phyloP scores from a whole-genome alignment of 2,329 filamentous ascomycete genomes.

The Hypocreales sp. region DNA sequence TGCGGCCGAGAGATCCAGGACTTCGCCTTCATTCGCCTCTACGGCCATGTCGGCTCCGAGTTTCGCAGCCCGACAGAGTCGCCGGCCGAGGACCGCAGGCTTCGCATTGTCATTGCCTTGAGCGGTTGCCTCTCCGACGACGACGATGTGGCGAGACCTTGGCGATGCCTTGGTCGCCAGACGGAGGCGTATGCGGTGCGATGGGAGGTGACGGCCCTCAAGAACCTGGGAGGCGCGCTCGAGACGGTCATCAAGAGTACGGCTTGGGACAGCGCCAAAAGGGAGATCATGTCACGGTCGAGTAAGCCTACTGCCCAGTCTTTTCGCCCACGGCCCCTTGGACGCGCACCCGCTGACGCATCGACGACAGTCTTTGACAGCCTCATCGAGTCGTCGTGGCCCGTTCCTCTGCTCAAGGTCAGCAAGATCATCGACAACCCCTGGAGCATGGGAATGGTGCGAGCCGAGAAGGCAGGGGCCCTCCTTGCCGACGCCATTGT shows the following conservation, averaged over 20 bases:
- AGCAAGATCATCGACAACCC: slow-evolving; percentile 69
- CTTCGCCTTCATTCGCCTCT: slow-evolving; percentile 70
- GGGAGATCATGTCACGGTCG: slow-evolving; percentile 28
- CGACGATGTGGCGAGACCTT: slow-evolving; percentile 54
- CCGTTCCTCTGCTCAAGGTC: slow-evolving; percentile 46
- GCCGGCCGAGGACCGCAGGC: slow-evolving; percentile 42
- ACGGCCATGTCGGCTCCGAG: slow-evolving; percentile 24
- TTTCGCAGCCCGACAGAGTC: slow-evolving; percentile 34
- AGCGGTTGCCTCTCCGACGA: slow-evolving; percentile 67
- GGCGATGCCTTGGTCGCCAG: slow-evolving; percentile 58
- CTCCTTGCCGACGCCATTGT: slow-evolving; percentile 70
- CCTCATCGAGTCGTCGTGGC: slow-evolving; percentile 46
- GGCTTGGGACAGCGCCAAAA: slow-evolving; percentile 60
- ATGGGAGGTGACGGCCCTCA: slow-evolving; percentile 67
- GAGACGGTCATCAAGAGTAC: slow-evolving; percentile 62
- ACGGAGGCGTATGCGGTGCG: slow-evolving; percentile 70
- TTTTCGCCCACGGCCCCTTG: not conserved
- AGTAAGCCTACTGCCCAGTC: slow-evolving; percentile 20
- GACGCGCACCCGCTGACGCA: slow-evolving; percentile 4
- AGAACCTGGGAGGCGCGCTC: slow-evolving; percentile 64
- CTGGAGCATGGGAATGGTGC: slow-evolving; percentile 60
- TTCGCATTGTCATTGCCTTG: slow-evolving; percentile 72
- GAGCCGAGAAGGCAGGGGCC: slow-evolving; percentile 56
- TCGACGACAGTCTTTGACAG: slow-evolving; percentile 31
- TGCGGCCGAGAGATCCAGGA: slow-evolving; percentile 78